Base-by-base conservation (phyloP, 2,329 filamentous ascomycete species). In the Colletotrichum graminicola region DNA sequence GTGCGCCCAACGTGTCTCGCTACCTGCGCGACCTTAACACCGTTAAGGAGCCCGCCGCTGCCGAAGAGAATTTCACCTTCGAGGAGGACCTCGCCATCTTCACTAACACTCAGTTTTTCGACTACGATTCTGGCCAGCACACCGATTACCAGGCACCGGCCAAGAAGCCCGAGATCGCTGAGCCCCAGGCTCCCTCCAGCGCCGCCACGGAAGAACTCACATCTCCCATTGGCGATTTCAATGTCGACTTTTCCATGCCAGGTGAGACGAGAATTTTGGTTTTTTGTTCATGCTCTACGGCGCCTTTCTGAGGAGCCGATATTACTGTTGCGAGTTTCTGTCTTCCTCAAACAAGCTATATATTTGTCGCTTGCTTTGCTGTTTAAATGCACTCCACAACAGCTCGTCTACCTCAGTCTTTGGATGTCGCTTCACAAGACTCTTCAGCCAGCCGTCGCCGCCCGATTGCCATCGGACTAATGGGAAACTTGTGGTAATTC, bases 1-100 rank as follows among this genome's bases (percentile, higher is more conserved):
- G 92, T 79, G 93, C 89, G 76, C 92, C 93, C 78, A 97, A 97
- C 81, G 93, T 97, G 83, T 94, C 94, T 78, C 92, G 94, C 79
- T 97, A 96, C 84, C 88, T 98, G 75, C 92, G 93, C 77, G 92
- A 95, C 76, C 87, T 98, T 77, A 97, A 97, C 85, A 89, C 90
- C 73, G 85, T 92, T 73, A 89, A 90, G 76, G 66, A 70, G 32
- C 45, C 59, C 43, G 88, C 92, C 65, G 86, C 91, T 73, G 88
- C 85, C 63, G 87, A 91, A 72, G 89, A 92, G 65, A 82, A 85
- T 62, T 88, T 91, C 80, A 87, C 87, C 76, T 84, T 92, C 74
- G 91, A 93, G 76, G 90, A 92, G 72, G 91, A 94, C 74, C 84
- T 95, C 62, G 91, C 91, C 62, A 87, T 94, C 77, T 96, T 95